Evolutionary conservation across 169 alveolate species (phyloP), one percentile per base, ranked within the genome.

Genomic region (Eimeria acervulina): DNA sequence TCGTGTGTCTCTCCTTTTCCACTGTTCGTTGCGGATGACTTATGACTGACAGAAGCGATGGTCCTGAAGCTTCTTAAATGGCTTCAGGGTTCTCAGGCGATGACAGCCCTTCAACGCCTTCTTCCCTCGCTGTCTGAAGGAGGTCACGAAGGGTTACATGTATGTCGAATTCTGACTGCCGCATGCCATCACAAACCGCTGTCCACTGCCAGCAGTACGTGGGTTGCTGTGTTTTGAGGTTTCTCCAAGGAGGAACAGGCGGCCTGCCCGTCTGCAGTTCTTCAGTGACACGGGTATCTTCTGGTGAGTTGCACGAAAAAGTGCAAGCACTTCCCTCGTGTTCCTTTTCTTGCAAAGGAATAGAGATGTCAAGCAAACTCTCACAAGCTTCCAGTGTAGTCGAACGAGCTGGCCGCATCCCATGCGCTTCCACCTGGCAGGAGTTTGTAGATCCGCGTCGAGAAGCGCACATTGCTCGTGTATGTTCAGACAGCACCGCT

Each of bases 111-210:
- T 1, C 38, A 28, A 13, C 38, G 78, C 42, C 42, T 1, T 36
- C 61, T 23, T 51, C 31, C 80, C 28, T 19, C 47, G 93, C 26
- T 31, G 93, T 55, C 68, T 84, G 78, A 51, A 33, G 59, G 31
- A 84, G 93, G 55, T 84, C 93, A 31, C 74, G 76, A 51, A 84
- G 93, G 10, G 78, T 52, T 26, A 84, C 78, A 28, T 52, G 47
- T 33, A 84, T 51, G 63, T 21, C 78, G 23, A 84, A 55, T 19
- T 84, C 93, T 44, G 68, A 47, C 52, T 51, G 78, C 93, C 78
- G 74, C 36, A 40, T 84, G 78, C 93, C 78, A 21, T 84, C 93
- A 19, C 80, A 55, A 1, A 84, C 28, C 13, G 93, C 78, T 23
- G 78, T 52, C 74, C 74, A 84, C 93, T 55, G 40, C 93, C 93